phyloP scores from a whole-genome alignment of 352 stramenopile genomes.

The Pythium aphanidermatum region DNA sequence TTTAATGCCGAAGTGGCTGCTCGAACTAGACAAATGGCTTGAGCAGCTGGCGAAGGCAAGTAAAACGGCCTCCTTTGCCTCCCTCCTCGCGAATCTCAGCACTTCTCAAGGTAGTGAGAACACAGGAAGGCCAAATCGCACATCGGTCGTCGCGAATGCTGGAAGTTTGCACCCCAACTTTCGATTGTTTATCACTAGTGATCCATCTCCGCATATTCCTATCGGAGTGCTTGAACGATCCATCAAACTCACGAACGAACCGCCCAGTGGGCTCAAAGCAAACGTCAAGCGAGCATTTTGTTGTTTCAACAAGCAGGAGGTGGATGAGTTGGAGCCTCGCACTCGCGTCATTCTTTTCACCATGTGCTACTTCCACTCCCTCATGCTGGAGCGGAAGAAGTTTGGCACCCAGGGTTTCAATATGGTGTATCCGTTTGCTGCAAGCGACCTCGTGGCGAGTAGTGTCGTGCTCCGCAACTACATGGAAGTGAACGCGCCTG shows the following conservation, averaged over 20 bases:
- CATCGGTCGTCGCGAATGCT: constrained; percentile 21
- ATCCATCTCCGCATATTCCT: constrained; percentile 78
- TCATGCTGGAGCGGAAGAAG: constrained; percentile 91
- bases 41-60: constrained; percentile 67
- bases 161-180: constrained; percentile 68
- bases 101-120: too few species aligned
- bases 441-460: constrained; percentile 79
- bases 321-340: constrained; percentile 80
- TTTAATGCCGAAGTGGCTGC: constrained; percentile 92
- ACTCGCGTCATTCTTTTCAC: constrained; percentile 88
- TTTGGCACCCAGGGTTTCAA: constrained; percentile 90
- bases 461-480: constrained; percentile 87
- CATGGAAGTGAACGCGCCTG: constrained; percentile 85
- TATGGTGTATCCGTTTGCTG: constrained; percentile 87
- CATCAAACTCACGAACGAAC: constrained; percentile 89
- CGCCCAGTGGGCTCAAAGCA: constrained; percentile 79
- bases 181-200: constrained; percentile 87
- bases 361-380: constrained; percentile 90
- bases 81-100: constrained; percentile 21
- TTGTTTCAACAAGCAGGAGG: constrained; percentile 60
- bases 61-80: constrained; percentile 44
- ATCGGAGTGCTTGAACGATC: constrained; percentile 86
- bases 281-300: constrained; percentile 87
- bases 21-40: constrained; percentile 91
- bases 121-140: background rate